phyloP scores from a whole-genome alignment of 306 rosid genomes.

The Begonia fuchsioides region DNA sequence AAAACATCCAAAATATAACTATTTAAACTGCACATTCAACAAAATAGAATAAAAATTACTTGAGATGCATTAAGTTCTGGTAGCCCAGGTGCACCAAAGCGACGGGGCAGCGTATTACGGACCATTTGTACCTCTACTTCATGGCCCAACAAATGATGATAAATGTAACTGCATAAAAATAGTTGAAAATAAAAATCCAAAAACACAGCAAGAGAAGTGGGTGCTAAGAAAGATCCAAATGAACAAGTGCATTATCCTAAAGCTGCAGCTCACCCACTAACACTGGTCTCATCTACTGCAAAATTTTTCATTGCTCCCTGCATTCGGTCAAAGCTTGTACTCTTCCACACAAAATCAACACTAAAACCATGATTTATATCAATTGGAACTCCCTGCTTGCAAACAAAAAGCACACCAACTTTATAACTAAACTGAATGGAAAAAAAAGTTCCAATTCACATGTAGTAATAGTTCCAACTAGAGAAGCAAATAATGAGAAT shows the following conservation, averaged over 20 bases:
- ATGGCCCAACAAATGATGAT: constrained; percentile 94
- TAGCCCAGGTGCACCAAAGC: constrained; percentile 98
- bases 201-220: too few relatives aligned
- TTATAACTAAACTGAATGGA: too few relatives aligned
- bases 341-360: constrained; percentile 99
- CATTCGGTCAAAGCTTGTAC: constrained; percentile 99
- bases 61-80: constrained; percentile 99
- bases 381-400: constrained; percentile 84
- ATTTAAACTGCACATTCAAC: too few relatives aligned
- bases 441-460: too few relatives aligned
- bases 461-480: too few relatives aligned
- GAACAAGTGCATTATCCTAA: neutral
- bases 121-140: constrained; percentile 99
- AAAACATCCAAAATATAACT: too few relatives aligned
- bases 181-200: neutral
- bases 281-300: constrained; percentile 99
- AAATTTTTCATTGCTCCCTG: constrained; percentile 99
- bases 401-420: constrained; percentile 1
- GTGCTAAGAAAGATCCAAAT: too few relatives aligned
- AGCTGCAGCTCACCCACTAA: constrained; percentile 62
- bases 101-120: constrained; percentile 92
- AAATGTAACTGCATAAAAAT: constrained; percentile 58
- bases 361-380: constrained; percentile 93
- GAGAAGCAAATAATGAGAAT: too few relatives aligned
- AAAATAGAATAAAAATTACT: constrained; percentile 17